Evolutionary conservation across 1,139 yeast species (phyloP).

Genomic region (Kodamaea arcana): DNA sequence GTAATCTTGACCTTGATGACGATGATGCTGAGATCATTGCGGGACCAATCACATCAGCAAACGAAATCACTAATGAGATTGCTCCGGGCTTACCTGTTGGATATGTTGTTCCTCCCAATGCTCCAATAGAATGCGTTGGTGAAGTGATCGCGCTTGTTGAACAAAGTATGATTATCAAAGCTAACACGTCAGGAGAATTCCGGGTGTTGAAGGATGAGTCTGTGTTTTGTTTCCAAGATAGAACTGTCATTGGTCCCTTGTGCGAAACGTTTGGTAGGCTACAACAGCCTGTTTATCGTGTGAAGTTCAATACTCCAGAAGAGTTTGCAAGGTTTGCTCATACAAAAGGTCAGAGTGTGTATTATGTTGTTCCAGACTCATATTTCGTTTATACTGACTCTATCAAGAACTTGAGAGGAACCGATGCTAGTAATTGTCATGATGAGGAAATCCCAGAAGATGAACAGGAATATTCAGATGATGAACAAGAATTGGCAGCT

Average conservation of each 20-base stretch:
- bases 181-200: conserved; percentile 80
- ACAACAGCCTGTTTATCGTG: conserved; percentile 77
- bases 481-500: conserved; percentile 67
- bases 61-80: conserved; percentile 67
- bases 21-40: conserved; percentile 39
- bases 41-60: conserved; percentile 70
- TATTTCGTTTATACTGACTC: conserved; percentile 74
- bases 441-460: conserved; percentile 93
- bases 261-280: conserved; percentile 90
- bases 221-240: conserved; percentile 71
- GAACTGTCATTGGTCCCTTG: conserved; percentile 71
- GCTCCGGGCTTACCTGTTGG: conserved; percentile 70
- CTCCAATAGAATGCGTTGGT: conserved; percentile 75
- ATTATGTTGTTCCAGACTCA: conserved; percentile 76
- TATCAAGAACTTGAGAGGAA: conserved; percentile 69
- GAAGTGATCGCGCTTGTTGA: conserved; percentile 68
- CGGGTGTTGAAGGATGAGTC: conserved; percentile 80
- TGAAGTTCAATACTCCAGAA: conserved; percentile 57
- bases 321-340: conserved; percentile 45
- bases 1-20: conserved; percentile 31
- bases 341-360: conserved; percentile 56
- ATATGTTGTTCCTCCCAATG: conserved; percentile 51
- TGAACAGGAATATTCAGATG: conserved; percentile 94
- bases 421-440: conserved; percentile 91
- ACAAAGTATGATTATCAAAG: conserved; percentile 65